Conservation (phyloP, 2,329 filamentous ascomycete species). For the Talaromyces sp. region DNA sequence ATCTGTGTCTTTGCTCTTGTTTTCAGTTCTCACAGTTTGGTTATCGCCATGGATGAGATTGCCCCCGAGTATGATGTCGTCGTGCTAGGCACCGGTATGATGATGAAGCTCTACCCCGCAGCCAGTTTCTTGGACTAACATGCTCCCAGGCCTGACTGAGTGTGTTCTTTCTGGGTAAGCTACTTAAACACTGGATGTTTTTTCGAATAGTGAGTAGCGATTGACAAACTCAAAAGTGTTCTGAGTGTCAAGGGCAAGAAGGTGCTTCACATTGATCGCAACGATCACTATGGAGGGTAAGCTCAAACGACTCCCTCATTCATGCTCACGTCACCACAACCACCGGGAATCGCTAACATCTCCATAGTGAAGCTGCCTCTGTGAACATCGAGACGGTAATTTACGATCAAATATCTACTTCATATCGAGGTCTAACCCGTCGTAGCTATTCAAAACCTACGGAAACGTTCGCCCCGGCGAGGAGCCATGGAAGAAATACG, state of each 20-base stretch:
- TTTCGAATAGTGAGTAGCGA: background rate
- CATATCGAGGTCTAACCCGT: constrained; percentile 29
- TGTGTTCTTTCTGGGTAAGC: constrained; percentile 94
- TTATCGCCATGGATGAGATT: constrained; percentile 84
- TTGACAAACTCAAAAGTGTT: constrained; percentile 55
- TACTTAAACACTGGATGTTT: background rate
- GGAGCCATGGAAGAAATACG: constrained; percentile 98
- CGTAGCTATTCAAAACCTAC: constrained; percentile 92
- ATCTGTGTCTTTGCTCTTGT: background rate
- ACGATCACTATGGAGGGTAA: constrained; percentile 96
- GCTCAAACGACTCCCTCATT: constrained; percentile 32
- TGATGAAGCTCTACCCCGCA: constrained; percentile 30
- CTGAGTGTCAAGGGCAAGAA: constrained; percentile 98
- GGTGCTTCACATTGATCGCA: constrained; percentile 97
- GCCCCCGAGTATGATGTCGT: constrained; percentile 98
- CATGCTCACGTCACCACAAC: constrained; percentile 13
- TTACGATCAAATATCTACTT: background rate
- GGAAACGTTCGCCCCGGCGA: constrained; percentile 72
- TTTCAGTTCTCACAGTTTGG: constrained; percentile 7
- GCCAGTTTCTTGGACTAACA: constrained; percentile 22
- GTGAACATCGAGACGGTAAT: constrained; percentile 89
- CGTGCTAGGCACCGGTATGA: constrained; percentile 88
- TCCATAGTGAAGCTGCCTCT: constrained; percentile 77
- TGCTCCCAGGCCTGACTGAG: constrained; percentile 77
- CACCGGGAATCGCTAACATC: constrained; percentile 25